Evolutionary conservation across 2,329 filamentous ascomycete genomes (phyloP).

Genomic region (Aaosphaeria pasadenensis): DNA sequence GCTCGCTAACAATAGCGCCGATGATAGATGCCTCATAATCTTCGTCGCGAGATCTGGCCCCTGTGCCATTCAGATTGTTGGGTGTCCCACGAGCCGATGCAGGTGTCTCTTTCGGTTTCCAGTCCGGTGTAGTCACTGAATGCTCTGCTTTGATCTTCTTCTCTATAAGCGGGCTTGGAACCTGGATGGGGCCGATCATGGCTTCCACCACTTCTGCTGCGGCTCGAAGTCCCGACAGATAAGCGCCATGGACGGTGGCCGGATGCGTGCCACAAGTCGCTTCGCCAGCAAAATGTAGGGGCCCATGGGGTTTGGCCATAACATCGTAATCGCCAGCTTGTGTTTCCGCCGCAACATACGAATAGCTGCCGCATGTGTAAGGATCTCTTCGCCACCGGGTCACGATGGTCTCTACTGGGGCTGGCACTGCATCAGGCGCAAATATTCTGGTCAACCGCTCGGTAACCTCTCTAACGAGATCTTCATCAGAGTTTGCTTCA

Average conservation of each 20-base stretch:
- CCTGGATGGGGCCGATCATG: constrained; percentile 75
- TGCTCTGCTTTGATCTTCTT: constrained; percentile 48
- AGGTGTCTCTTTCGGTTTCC: constrained; percentile 21
- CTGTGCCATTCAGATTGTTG: constrained; percentile 18
- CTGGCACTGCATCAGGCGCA: constrained; percentile 59
- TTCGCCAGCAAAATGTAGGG: constrained; percentile 92
- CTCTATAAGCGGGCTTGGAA: constrained; percentile 71
- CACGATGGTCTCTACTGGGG: constrained; percentile 80
- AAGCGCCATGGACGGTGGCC: constrained; percentile 94
- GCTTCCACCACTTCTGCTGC: constrained; percentile 81
- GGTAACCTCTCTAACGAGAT: constrained; percentile 77
- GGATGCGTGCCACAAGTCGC: constrained; percentile 95
- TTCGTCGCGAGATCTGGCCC: constrained; percentile 27
- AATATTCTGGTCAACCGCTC: constrained; percentile 76
- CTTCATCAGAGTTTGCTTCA: constrained; percentile 71
- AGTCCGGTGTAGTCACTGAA: constrained; percentile 4
- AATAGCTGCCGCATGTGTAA: constrained; percentile 94
- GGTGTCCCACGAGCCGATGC: constrained; percentile 13
- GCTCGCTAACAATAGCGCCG: constrained; percentile 53
- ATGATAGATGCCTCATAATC: constrained; percentile 59
- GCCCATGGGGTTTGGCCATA: constrained; percentile 82
- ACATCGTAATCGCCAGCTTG: constrained; percentile 84
- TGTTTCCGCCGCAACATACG: constrained; percentile 82
- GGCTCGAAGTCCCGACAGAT: constrained; percentile 85
- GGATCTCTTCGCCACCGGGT: constrained; percentile 90